phyloP scores from a whole-genome alignment of 495 filamentous ascomycete species.

The Aspergillus cristatus region DNA sequence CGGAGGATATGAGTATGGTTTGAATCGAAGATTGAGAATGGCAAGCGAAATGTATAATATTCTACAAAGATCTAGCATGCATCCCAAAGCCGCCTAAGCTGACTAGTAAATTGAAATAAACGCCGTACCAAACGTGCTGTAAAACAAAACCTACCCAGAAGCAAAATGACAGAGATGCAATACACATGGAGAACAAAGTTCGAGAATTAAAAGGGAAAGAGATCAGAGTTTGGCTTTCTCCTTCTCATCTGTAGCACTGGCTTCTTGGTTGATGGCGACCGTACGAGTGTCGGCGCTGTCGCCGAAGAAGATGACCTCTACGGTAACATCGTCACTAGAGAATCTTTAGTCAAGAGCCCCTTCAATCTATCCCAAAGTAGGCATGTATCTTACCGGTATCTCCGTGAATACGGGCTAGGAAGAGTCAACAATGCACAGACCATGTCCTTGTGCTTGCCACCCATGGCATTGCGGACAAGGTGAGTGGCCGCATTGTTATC shows the following conservation, averaged over 20 bases:
- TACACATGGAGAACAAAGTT: too few relatives aligned
- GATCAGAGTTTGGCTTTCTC: slow-evolving; percentile 51
- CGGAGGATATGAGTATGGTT: too few relatives aligned
- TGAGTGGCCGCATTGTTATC: slow-evolving; percentile 97
- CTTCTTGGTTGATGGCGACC: slow-evolving; percentile 76
- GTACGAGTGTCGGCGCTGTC: slow-evolving; percentile 63
- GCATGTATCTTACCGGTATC: slow-evolving; percentile 60
- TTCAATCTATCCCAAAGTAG: not conserved
- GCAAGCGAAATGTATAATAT: too few relatives aligned
- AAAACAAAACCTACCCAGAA: slow-evolving; percentile 3
- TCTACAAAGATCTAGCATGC: not conserved
- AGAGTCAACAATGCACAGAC: slow-evolving; percentile 88
- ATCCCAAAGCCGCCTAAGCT: slow-evolving; percentile 1
- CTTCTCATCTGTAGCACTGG: slow-evolving; percentile 52
- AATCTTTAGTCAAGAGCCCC: slow-evolving; percentile 12
- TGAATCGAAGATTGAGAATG: too few relatives aligned
- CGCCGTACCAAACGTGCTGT: too few relatives aligned
- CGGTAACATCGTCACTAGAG: slow-evolving; percentile 80
- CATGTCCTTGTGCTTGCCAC: slow-evolving; percentile 89
- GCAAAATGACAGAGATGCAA: too few relatives aligned
- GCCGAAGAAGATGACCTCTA: slow-evolving; percentile 98
- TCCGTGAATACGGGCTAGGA: slow-evolving; percentile 77
- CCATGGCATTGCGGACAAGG: slow-evolving; percentile 89
- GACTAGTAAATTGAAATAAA: too few relatives aligned
- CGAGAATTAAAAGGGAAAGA: too few relatives aligned